Percentiles rank a stretch among this genome's conserved stretches.
Evolutionary conservation across 805 yeast genomes (phyloP).

Genomic region (Lachancea mirantina): DNA sequence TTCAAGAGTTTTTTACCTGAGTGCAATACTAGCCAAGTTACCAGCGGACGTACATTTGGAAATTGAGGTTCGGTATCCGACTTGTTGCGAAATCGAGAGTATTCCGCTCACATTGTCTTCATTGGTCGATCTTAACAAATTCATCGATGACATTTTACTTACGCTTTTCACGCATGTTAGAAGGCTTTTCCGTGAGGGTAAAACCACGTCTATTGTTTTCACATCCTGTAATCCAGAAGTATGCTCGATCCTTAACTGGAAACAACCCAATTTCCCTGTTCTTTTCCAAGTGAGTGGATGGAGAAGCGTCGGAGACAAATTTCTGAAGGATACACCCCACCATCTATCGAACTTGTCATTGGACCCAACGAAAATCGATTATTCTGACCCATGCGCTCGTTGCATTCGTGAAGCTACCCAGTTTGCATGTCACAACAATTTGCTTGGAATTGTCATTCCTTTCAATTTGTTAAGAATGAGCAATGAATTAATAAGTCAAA

Average conservation of each 20-base stretch:
- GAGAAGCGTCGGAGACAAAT: constrained; percentile 14
- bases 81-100: constrained; percentile 40
- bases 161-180: constrained; percentile 74
- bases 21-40: constrained; percentile 47
- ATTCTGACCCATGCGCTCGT: constrained; percentile 16
- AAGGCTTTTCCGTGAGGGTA: constrained; percentile 33
- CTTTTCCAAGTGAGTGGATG: constrained; percentile 75
- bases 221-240: constrained; percentile 81
- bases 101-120: constrained; percentile 37
- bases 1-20: constrained; percentile 50
- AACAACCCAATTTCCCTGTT: constrained; percentile 96
- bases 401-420: constrained; percentile 52
- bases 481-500: constrained; percentile 66
- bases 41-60: constrained; percentile 58
- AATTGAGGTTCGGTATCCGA: constrained; percentile 72
- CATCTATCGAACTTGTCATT: constrained; percentile 23
- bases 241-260: constrained; percentile 95
- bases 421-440: constrained; percentile 74
- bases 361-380: constrained; percentile 4
- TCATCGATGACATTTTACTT: constrained; percentile 65
- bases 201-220: constrained; percentile 65
- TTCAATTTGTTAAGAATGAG: constrained; percentile 61
- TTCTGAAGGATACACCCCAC: constrained; percentile 28
- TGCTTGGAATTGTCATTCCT: constrained; percentile 78
- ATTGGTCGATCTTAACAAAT: constrained; percentile 54